These are phyloP conservation scores for Gyrodon lividus DNA, from an alignment of 768 basidiomycete species.

Conservation along the genomic window DNA sequence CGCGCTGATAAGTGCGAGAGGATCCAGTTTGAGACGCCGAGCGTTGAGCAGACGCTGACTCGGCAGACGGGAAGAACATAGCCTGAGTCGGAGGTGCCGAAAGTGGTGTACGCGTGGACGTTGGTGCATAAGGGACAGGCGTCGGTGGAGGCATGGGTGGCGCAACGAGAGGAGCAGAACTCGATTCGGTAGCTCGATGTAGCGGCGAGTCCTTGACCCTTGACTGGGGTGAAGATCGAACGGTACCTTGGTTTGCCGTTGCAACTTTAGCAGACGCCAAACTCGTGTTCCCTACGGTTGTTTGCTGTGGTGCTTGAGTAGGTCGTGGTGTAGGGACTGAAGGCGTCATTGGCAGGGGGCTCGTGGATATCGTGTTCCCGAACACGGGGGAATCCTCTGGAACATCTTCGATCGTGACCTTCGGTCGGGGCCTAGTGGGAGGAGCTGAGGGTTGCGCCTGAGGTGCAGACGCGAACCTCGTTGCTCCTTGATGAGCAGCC, in stretches of 20 bases:
- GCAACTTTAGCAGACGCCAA: conserved; percentile 3
- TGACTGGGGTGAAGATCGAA: conserved; percentile 22
- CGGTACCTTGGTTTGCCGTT: conserved; percentile 9
- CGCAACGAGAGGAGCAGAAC: neutral
- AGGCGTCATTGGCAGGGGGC: conserved; percentile 1
- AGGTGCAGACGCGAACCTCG: conserved; percentile 3
- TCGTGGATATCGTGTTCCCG: conserved; percentile 9
- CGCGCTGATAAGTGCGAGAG: conserved; percentile 26
- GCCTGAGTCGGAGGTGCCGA: conserved; percentile 25
- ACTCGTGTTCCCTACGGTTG: neutral
- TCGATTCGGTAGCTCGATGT: conserved; percentile 13
- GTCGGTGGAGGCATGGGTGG: conserved; percentile 24
- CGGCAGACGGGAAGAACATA: conserved; percentile 6
- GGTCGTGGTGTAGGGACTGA: conserved; percentile 9
- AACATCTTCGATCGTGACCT: conserved; percentile 30
- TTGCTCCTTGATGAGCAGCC: conserved; percentile 12
- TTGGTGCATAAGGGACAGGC: conserved; percentile 1
- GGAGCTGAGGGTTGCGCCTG: conserved; percentile 11
- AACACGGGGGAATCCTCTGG: conserved; percentile 21
- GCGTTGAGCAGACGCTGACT: conserved; percentile 18
- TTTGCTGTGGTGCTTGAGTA: conserved; percentile 8
- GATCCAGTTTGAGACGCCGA: conserved; percentile 12
- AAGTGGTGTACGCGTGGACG: conserved; percentile 16
- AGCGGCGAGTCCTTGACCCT: conserved; percentile 17
- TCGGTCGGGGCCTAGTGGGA: conserved; percentile 19